Evolutionary conservation across 2,329 filamentous ascomycete species (phyloP).

Genomic region (Penicillium sp.): DNA sequence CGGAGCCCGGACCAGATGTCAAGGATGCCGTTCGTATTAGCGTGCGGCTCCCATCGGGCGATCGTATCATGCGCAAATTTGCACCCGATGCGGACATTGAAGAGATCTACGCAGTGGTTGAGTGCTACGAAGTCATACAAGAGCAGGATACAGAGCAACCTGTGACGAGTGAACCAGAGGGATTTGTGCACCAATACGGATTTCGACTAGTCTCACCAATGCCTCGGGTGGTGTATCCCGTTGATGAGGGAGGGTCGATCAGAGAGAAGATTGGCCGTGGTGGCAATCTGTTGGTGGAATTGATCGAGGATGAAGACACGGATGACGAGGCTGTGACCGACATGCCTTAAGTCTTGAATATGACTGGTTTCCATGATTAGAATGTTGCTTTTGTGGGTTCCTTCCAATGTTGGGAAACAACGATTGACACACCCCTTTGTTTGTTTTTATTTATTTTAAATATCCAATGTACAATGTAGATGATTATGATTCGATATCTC

Average conservation of each 20-base stretch:
- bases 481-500: neutral
- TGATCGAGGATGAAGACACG: constrained; percentile 54
- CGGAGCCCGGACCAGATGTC: constrained; percentile 64
- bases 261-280: constrained; percentile 73
- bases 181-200: constrained; percentile 76
- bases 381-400: neutral
- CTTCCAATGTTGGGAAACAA: neutral
- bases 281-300: constrained; percentile 86
- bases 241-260: constrained; percentile 65
- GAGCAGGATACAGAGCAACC: constrained; percentile 37
- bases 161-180: constrained; percentile 55
- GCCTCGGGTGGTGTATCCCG: constrained; percentile 75
- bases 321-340: constrained; percentile 21
- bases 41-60: constrained; percentile 61
- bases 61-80: constrained; percentile 77
- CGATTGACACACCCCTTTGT: neutral
- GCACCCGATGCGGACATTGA: constrained; percentile 68
- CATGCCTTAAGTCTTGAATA: constrained; percentile 6
- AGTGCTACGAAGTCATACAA: constrained; percentile 72
- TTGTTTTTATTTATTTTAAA: neutral
- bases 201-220: constrained; percentile 84
- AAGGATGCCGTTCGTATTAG: constrained; percentile 72
- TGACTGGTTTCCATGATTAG: neutral
- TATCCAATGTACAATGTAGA: constrained; percentile 3
- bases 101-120: constrained; percentile 92